Base-by-base conservation (phyloP, 2,329 filamentous ascomycete genomes). In the Talaromyces rugulosus region DNA sequence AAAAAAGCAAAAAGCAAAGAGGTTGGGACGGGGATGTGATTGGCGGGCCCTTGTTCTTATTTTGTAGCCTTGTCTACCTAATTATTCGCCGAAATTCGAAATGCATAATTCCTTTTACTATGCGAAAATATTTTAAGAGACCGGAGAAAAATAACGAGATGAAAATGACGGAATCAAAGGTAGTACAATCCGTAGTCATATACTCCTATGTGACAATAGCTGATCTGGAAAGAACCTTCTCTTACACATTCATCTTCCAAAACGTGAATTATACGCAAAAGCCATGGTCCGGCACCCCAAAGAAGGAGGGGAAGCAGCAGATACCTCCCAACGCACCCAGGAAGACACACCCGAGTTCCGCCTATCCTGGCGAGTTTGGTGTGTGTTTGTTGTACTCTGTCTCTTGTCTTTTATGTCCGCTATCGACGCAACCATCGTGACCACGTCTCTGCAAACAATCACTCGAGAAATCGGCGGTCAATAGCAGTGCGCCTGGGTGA, bases 401-500 rank as follows among this genome's bases (percentile, higher is more conserved):
- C 50, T 74, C 28, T 67, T 69, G 1, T 62, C 63, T 7, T 65
- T 78, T 1, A 67, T 77, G 6, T 71, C 70, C 1, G 69, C 75
- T 8, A 66, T 78, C 2, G 77, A 78, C 30, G 73, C 68, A 7
- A 74, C 74, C 52, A 71, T 80, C 28, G 72, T 73, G 3, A 74
- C 75, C 5, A 81, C 76, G 0, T 77, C 77, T 0, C 63, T 79
- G 8, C 77, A 77, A 0, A 75, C 74, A 1, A 80, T 80, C 47
- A 65, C 67, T 1, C 57, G 50, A 0, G 72, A 72, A 16, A 61
- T 78, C 2, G 69, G 75, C 9, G 60, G 65, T 6, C 70, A 70
- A 14, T 65, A 68, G 6, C 7, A 57, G 11, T 79, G 76, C 50
- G 65, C 77, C 7, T 78, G 75, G 76, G 66, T 74, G 3, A 63